Base-by-base conservation (phyloP, 2,329 filamentous ascomycete genomes). In the Graphilbum fragrans region DNA sequence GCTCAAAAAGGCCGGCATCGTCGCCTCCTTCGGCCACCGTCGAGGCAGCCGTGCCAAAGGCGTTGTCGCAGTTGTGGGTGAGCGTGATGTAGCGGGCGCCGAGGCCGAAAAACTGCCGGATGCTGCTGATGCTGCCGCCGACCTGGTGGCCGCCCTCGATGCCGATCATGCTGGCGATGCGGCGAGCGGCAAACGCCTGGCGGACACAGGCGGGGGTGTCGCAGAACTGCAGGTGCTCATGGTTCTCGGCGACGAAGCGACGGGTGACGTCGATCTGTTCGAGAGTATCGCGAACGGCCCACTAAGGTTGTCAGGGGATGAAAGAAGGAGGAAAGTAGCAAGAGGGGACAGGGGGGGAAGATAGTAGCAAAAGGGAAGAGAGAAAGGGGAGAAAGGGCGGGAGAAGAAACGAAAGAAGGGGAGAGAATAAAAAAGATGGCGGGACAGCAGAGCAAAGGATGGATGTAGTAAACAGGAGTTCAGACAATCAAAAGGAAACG, bases 51-150 rank as follows among this genome's bases (percentile, higher is more conserved):
- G 52, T 58, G 1, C 47, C 57, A 25, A 51, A 59, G 0, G 49
- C 41, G 38, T 58, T 62, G 19, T 60, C 52, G 44, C 55, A 57
- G 39, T 60, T 59, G 41, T 60, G 58, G 16, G 57, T 59, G 6
- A 58, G 47, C 1, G 58, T 60, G 34, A 61, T 56, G 39, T 64
- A 64, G 18, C 60, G 53, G 8, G 35, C 35, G 14, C 57, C 57
- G n/a, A 59, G 49, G n/a, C 42, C 37, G 35, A 38, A 46, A 5
- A 48, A 17, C 12, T 31, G 4, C 22, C 41, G 41, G 20, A 38
- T 43, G 45, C 10, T 45, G 38, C 16, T 44, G 14, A 51, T 46
- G 11, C 42, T 46, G 37, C 48, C 49, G n/a, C 51, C 53, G 5
- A 52, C 45, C 32, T 46, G 40, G 44, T 54, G 52, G 12, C 21